A percentile compares a stretch with the other conserved stretches of the same genome.
These are phyloP conservation scores for Arctium lappa DNA, from an alignment of 129 eudicot genomes.

Conservation along the genomic window DNA sequence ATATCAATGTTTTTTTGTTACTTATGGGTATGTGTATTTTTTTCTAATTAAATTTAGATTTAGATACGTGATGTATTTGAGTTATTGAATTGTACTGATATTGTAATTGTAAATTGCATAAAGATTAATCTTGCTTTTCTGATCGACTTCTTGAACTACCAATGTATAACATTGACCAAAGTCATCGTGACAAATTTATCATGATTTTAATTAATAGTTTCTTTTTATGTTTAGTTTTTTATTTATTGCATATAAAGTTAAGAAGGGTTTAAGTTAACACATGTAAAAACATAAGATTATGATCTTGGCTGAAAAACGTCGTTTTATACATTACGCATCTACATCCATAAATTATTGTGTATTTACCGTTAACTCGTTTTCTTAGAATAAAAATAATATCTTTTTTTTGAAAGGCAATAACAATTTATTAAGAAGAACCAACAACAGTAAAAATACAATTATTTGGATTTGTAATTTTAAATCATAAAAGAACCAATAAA, in stretches of 20 bases:
- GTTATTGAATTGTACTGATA: background rate
- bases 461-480: background rate
- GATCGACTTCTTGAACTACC: background rate
- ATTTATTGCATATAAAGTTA: no score
- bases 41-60: background rate
- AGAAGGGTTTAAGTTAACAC: no score
- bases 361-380: background rate
- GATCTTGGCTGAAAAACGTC: background rate
- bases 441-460: background rate
- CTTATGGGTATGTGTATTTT: background rate
- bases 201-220: no score
- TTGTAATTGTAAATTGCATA: background rate
- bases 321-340: no score
- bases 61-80: background rate
- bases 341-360: background rate
- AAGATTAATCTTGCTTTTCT: background rate
- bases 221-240: no score
- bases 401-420: no score
- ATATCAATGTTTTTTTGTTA: background rate
- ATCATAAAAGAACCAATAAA: background rate
- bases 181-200: no score
- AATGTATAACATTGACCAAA: no score
- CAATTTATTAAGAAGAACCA: no score
- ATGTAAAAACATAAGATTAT: no score
- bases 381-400: background rate